These are phyloP conservation scores for Elsinoe necatrix DNA, from an alignment of 2,329 filamentous ascomycete genomes.

Conservation along the genomic window DNA sequence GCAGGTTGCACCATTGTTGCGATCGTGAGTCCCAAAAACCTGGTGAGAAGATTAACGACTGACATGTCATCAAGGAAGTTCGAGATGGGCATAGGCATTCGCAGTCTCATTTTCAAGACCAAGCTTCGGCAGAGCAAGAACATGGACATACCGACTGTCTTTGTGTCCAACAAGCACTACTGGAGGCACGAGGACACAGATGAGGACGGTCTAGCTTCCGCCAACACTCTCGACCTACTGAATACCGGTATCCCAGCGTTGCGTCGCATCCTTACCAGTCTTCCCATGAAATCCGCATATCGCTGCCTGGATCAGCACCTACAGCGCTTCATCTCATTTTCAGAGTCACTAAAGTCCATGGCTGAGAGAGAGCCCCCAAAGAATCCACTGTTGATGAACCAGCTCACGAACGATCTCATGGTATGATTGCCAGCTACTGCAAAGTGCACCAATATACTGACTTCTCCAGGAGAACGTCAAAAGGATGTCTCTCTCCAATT, in stretches of 20 bases:
- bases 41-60: not conserved
- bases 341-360: not conserved
- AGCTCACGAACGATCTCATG: not conserved
- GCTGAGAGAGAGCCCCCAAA: not conserved
- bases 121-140: slow-evolving; percentile 14
- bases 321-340: not conserved
- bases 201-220: not conserved
- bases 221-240: not conserved
- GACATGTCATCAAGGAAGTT: slow-evolving; percentile 10
- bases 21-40: not conserved
- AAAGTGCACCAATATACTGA: not conserved
- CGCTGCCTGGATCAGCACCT: not conserved
- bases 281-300: not conserved
- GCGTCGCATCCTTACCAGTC: not conserved
- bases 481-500: not conserved
- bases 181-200: not conserved
- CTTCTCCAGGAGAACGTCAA: not conserved
- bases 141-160: slow-evolving; percentile 19
- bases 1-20: not conserved
- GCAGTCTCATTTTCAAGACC: slow-evolving; percentile 17
- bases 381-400: not conserved
- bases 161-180: slow-evolving; percentile 25
- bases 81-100: slow-evolving; percentile 18
- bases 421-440: not conserved
- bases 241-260: not conserved